Conservation (phyloP, 2,329 filamentous ascomycete species). For the Penicillium sp. region DNA sequence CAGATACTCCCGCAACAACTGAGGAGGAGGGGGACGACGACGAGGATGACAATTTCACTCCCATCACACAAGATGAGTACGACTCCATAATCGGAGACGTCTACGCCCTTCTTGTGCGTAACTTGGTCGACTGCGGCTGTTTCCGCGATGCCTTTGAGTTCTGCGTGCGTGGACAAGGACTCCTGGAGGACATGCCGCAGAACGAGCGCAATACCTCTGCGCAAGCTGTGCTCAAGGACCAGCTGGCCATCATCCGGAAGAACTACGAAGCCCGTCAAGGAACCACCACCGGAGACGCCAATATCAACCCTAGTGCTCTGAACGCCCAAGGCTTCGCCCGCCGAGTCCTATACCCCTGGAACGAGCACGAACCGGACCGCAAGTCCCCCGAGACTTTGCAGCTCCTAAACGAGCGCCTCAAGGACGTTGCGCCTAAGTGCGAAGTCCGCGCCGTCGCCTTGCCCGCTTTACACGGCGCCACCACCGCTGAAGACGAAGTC, state of each 20-base stretch:
- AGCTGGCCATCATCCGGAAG: too few relatives aligned
- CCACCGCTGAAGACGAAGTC: constrained; percentile 27
- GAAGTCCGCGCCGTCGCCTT: constrained; percentile 68
- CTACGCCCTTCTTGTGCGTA: constrained; percentile 31
- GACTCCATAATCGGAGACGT: constrained; percentile 31
- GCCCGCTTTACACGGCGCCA: constrained; percentile 61
- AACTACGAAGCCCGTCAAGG: too few relatives aligned
- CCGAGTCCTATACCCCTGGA: constrained; percentile 57
- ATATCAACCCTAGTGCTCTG: constrained; percentile 26
- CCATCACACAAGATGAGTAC: constrained; percentile 29
- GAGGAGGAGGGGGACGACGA: too few relatives aligned
- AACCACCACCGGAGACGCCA: background rate
- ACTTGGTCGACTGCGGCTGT: constrained; percentile 33
- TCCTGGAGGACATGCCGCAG: too few relatives aligned
- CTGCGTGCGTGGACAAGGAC: constrained; percentile 24
- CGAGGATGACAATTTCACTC: constrained; percentile 33
- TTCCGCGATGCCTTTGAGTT: constrained; percentile 37
- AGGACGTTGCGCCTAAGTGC: constrained; percentile 66
- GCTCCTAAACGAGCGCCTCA: constrained; percentile 62
- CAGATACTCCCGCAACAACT: too few relatives aligned
- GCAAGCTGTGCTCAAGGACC: too few relatives aligned
- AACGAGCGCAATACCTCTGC: too few relatives aligned
- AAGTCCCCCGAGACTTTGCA: constrained; percentile 49
- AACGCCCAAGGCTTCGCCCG: constrained; percentile 35
- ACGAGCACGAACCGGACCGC: constrained; percentile 51